phyloP scores from a whole-genome alignment of 2,329 filamentous ascomycete genomes.

The Chalara sp. region DNA sequence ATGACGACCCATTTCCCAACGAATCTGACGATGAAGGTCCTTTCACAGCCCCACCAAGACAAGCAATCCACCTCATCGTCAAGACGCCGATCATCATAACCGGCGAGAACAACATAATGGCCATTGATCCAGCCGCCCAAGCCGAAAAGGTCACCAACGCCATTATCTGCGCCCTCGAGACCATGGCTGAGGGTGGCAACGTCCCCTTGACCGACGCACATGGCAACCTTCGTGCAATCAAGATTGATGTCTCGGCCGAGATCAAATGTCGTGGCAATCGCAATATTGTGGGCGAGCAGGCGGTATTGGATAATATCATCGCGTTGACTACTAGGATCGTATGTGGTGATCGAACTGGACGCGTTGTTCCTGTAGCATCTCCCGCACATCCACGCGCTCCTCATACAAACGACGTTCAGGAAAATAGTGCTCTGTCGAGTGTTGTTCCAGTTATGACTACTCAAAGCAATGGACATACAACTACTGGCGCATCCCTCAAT shows the following conservation, averaged over 20 bases:
- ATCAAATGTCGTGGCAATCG: slow-evolving; percentile 36
- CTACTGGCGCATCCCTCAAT: no score
- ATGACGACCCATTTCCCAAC: neutral
- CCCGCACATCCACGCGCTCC: no score
- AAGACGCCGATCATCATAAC: slow-evolving; percentile 40
- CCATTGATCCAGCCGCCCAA: slow-evolving; percentile 31
- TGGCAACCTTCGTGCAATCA: slow-evolving; percentile 35
- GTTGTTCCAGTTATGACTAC: no score
- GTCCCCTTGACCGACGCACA: slow-evolving; percentile 41
- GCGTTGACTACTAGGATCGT: no score
- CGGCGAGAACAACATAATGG: slow-evolving; percentile 41
- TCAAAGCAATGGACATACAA: no score
- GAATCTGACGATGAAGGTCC: slow-evolving; percentile 6
- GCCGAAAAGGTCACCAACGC: slow-evolving; percentile 37
- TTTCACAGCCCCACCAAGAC: slow-evolving; percentile 23
- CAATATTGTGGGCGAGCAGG: slow-evolving; percentile 36
- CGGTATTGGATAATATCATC: neutral
- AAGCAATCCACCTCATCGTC: slow-evolving; percentile 37
- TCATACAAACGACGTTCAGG: no score
- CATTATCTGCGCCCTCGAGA: slow-evolving; percentile 37
- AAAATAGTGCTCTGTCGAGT: no score
- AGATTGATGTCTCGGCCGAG: slow-evolving; percentile 39
- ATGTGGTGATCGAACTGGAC: no score
- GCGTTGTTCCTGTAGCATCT: no score
- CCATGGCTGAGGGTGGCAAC: slow-evolving; percentile 32